A percentile compares a stretch with the other conserved stretches of the same genome.
Conservation (phyloP, 202 grass and related monocot species). For the Eragrostis tef region DNA sequence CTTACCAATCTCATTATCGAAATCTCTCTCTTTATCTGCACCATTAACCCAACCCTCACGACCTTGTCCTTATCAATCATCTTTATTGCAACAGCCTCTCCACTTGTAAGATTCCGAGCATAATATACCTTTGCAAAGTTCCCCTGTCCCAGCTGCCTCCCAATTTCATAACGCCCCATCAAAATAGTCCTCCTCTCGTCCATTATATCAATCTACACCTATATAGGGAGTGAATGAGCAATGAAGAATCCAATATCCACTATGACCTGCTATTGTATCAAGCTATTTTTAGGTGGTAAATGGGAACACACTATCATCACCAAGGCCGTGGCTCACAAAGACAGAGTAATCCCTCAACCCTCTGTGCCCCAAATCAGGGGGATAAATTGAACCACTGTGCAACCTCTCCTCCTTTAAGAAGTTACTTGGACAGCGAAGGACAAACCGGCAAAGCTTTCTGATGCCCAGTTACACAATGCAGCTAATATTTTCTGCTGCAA, state of each 20-base stretch:
- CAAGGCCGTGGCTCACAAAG: constrained; percentile 35
- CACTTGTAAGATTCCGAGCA: constrained; percentile 63
- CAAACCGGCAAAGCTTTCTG: neutral
- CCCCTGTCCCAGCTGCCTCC: constrained; percentile 80
- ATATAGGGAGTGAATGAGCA: constrained; percentile 8
- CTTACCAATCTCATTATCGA: constrained; percentile 76
- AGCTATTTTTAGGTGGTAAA: constrained; percentile 20
- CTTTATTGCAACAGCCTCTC: constrained; percentile 76
- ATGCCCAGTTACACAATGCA: constrained; percentile 45
- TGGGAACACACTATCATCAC: constrained; percentile 31
- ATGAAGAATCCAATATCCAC: neutral
- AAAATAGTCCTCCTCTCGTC: constrained; percentile 60
- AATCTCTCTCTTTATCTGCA: constrained; percentile 82
- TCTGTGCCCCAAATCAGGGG: constrained; percentile 21
- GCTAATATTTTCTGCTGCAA: neutral
- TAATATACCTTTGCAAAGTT: constrained; percentile 92
- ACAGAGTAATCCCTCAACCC: constrained; percentile 1
- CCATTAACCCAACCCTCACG: constrained; percentile 58
- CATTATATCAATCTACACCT: constrained; percentile 57
- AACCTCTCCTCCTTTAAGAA: constrained; percentile 5
- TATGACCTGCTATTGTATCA: neutral
- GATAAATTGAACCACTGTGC: constrained; percentile 2
- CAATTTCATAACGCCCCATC: constrained; percentile 81
- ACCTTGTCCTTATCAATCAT: constrained; percentile 87
- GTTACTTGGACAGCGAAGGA: neutral